Evolutionary conservation across 495 filamentous ascomycete genomes (phyloP), one percentile per base, ranked within the genome.

Genomic region (Aspergillus baeticus): DNA sequence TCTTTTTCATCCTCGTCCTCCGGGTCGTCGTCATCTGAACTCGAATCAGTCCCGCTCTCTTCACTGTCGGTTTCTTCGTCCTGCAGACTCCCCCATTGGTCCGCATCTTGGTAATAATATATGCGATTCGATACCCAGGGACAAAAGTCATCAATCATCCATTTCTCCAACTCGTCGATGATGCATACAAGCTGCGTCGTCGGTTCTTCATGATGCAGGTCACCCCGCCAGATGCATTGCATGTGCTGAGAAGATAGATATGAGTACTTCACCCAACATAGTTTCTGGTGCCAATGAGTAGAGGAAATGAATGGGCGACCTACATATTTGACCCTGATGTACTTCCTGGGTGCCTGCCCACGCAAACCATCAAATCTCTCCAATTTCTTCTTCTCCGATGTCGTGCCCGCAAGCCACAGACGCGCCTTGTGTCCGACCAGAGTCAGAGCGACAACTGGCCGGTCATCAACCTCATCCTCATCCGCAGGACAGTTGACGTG

Each of bases 201-300:
- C 6, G 37, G 21, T 11, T 43, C 38, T 8, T 26, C 36, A 17
- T 44, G 3, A 54, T 13, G 38, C 49, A 54, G 6, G 15, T 54
- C 38, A n/a, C 51, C 37, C 51, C 34, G 17, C 51, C 51, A 54
- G 20, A 54, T 54, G 21, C 51, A 54, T 54, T 54, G 51, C 51
- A 54, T 54, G 21, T 54, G 51, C 51, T 41, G 13, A 1, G 44
- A 18, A 42, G 14, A 13, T 53, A 20, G 34, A 15, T n/a, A 43
- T 22, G n/a, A n/a, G n/a, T n/a, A n/a, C 21, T 29, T 7, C 8
- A 6, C 13, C 18, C 23, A 33, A 23, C 29, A 42, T 6, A 37
- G 1, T 11, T 39, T n/a, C n/a, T n/a, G n/a, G n/a, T n/a, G n/a
- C n/a, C n/a, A n/a, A n/a, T n/a, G n/a, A n/a, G n/a, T n/a, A n/a